phyloP scores from a whole-genome alignment of 140 eudicot genomes.

The Flaveria floridana region DNA sequence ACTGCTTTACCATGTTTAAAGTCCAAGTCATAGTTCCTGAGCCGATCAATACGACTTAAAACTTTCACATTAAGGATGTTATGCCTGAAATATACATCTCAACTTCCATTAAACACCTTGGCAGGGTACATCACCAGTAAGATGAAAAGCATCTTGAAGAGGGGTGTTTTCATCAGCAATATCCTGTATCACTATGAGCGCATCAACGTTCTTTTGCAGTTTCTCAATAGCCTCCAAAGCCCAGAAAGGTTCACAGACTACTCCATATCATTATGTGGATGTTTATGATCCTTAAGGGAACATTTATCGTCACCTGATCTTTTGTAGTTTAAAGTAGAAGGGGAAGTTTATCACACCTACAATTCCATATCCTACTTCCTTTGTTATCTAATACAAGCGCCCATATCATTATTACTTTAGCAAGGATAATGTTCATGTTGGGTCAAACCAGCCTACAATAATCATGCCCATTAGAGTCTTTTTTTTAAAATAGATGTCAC shows the following conservation, averaged over 20 bases:
- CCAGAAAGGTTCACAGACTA: conserved; percentile 37
- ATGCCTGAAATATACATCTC: conserved; percentile 77
- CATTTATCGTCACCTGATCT: neutral
- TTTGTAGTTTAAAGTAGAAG: neutral
- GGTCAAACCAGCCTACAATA: too few relatives aligned
- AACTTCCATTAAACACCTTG: conserved; percentile 95
- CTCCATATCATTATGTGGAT: too few relatives aligned
- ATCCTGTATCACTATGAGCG: conserved; percentile 83
- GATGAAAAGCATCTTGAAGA: conserved; percentile 90
- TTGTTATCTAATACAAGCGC: conserved; percentile 42
- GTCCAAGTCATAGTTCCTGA: conserved; percentile 53
- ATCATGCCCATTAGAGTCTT: too few relatives aligned
- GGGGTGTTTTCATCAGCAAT: conserved; percentile 84
- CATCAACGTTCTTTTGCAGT: conserved; percentile 88
- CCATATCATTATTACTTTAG: too few relatives aligned
- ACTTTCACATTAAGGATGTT: neutral
- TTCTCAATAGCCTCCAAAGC: conserved; percentile 92
- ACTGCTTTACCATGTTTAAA: conserved; percentile 94
- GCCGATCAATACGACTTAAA: too few relatives aligned
- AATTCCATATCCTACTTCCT: conserved; percentile 80
- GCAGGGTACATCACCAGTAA: conserved; percentile 95
- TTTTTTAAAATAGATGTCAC: too few relatives aligned
- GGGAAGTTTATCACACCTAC: conserved; percentile 29
- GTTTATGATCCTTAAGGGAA: too few relatives aligned
- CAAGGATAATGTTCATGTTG: too few relatives aligned